Percentiles rank a stretch among this genome's conserved stretches.
Conservation (phyloP, 1,284 basidiomycete species). For the Schizophyllum commune region DNA sequence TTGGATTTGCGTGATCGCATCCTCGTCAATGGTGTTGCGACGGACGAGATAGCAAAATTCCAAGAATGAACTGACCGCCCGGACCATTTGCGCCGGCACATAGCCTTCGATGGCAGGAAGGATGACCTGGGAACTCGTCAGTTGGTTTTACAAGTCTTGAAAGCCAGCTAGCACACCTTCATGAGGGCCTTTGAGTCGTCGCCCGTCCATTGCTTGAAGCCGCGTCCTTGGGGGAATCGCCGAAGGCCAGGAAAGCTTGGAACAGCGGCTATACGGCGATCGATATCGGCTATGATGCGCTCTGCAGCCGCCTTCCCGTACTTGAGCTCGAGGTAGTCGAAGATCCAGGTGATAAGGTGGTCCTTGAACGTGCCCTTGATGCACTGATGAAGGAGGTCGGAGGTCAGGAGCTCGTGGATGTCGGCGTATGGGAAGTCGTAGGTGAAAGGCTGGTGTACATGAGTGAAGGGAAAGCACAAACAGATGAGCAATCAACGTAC, state of each 20-base stretch:
- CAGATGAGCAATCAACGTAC: neutral
- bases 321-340: constrained; percentile 18
- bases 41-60: constrained; percentile 29
- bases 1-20: constrained; percentile 18
- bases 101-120: constrained; percentile 20
- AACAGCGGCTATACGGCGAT: constrained; percentile 13
- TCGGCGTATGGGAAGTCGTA: constrained; percentile 22
- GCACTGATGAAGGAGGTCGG: constrained; percentile 32
- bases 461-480: neutral
- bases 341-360: constrained; percentile 28
- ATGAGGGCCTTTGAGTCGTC: constrained; percentile 17
- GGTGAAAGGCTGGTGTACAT: constrained; percentile 27
- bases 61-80: constrained; percentile 19
- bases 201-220: constrained; percentile 15
- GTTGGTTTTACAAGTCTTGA: neutral
- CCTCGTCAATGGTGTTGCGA: constrained; percentile 12
- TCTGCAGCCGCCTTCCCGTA: constrained; percentile 11
- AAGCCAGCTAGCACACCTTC: constrained; percentile 17
- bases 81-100: constrained; percentile 17
- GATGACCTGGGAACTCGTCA: constrained; percentile 19
- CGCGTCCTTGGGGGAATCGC: constrained; percentile 9
- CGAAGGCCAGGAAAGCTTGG: constrained; percentile 10
- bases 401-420: constrained; percentile 26
- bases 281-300: constrained; percentile 24
- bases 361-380: constrained; percentile 33